Percentiles rank a stretch among this genome's conserved stretches.
phyloP scores from a whole-genome alignment of 2,329 filamentous ascomycete genomes.

The Chaetomiaceae sp. region DNA sequence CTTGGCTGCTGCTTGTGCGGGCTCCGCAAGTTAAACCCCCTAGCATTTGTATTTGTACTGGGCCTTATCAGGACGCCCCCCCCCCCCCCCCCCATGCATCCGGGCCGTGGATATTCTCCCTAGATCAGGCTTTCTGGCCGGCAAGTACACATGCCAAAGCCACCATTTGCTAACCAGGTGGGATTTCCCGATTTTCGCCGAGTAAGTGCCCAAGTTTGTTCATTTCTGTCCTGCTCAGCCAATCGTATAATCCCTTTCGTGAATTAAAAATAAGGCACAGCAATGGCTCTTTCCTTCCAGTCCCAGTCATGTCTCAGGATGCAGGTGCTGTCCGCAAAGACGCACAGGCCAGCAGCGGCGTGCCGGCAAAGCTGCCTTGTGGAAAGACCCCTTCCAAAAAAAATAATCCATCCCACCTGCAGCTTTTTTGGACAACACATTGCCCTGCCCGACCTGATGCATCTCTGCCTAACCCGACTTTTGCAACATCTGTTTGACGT shows the following conservation, averaged over 20 bases:
- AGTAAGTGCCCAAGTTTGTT: conserved; percentile 2
- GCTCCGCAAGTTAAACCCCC: too few species aligned
- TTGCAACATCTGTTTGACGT: conserved; percentile 26
- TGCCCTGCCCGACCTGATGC: conserved; percentile 29
- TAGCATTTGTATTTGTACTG: too few species aligned
- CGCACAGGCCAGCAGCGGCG: conserved; percentile 20
- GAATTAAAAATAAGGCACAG: conserved; percentile 7
- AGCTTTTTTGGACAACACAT: conserved; percentile 27
- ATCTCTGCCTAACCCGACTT: conserved; percentile 30
- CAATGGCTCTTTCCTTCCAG: background rate
- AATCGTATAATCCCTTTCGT: conserved; percentile 16
- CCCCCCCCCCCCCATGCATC: conserved; percentile 4
- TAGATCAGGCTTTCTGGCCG: background rate
- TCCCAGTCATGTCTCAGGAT: background rate
- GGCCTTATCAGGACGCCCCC: too few species aligned
- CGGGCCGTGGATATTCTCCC: conserved; percentile 5
- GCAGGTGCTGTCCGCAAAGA: background rate
- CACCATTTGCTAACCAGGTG: conserved; percentile 5
- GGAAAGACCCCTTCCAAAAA: conserved; percentile 15
- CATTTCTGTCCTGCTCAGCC: conserved; percentile 2
- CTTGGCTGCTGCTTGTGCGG: too few species aligned
- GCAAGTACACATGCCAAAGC: background rate
- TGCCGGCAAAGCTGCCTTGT: background rate
- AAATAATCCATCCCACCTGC: conserved; percentile 18
- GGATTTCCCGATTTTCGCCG: conserved; percentile 9